Base-by-base conservation (phyloP, 2,329 filamentous ascomycete species). In the Aspergillus sergii region DNA sequence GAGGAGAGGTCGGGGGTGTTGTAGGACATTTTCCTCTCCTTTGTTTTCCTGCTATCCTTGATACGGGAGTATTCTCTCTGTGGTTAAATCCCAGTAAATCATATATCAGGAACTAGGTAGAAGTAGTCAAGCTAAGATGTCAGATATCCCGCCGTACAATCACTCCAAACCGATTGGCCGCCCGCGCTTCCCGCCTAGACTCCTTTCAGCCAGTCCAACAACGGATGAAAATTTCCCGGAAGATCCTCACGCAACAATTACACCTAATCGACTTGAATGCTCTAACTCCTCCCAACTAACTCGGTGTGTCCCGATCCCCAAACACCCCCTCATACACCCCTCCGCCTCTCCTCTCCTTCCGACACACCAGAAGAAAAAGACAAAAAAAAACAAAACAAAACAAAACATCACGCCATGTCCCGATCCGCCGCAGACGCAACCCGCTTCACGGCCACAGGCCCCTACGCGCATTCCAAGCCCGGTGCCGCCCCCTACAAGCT, bases 381-480 rank as follows among this genome's bases (percentile, higher is more conserved):
- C 26, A 46, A 36, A 6, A 36, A 12, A 43, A 32, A n/a, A n/a
- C n/a, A n/a, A 16, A 39, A 55, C 12, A 41, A 48, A 45, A 7
- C 16, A 45, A 50, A 50, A 53, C 41, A 65, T 57, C 48, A 58
- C 57, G 71, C 57, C 64, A 82, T 82, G 80, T 80, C 80, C 72
- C 80, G 77, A 72, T 82, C 78, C 72, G 80, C 81, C 63, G 76
- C 79, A 67, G 81, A 83, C 72, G 80, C 81, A 71, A 84, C 81
- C 66, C 78, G 82, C 64, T 84, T 84, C 74, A 84, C 82, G 64
- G 81, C 82, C 64, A 83, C 80, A 63, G 80, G 80, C 60, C 81
- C 81, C 36, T 81, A 83, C 74, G 80, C 80, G 68, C 79, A 73
- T 69, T 78, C 79, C 61, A 80, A 81, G 63, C 70, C 77, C 57